These are phyloP conservation scores for Cladosporium sp. DNA, from an alignment of 2,329 filamentous ascomycete species.

Conservation along the genomic window DNA sequence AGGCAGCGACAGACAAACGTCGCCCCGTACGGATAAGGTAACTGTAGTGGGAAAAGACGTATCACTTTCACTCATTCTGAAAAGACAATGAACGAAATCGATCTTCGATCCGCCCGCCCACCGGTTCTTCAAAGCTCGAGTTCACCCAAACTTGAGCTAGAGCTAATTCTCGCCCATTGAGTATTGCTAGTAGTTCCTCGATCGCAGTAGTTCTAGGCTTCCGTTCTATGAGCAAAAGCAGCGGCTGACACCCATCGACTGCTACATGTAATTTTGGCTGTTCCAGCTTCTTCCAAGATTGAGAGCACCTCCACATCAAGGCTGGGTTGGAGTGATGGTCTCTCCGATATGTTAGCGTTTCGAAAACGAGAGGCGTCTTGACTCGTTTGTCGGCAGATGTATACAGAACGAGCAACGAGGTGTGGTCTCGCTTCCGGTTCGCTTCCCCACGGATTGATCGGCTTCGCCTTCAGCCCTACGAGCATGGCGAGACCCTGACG, in stretches of 20 bases:
- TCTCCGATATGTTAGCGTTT: no score
- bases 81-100: neutral
- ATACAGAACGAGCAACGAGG: neutral
- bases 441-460: neutral
- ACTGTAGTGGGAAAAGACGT: neutral
- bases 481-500: conserved; percentile 16
- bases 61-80: neutral
- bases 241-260: neutral
- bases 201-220: no score
- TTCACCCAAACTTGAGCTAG: no score
- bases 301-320: no score
- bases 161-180: no score
- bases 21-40: neutral
- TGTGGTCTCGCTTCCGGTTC: neutral
- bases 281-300: neutral
- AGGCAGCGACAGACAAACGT: neutral
- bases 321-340: no score
- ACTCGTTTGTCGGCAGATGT: no score
- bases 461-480: conserved; percentile 9
- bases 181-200: no score
- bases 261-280: neutral
- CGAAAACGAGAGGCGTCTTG: no score
- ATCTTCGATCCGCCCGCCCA: neutral
- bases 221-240: neutral
- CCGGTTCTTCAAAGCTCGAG: neutral